Conservation (phyloP, 1,284 basidiomycete species). For the Moesziomyces globuligerus region DNA sequence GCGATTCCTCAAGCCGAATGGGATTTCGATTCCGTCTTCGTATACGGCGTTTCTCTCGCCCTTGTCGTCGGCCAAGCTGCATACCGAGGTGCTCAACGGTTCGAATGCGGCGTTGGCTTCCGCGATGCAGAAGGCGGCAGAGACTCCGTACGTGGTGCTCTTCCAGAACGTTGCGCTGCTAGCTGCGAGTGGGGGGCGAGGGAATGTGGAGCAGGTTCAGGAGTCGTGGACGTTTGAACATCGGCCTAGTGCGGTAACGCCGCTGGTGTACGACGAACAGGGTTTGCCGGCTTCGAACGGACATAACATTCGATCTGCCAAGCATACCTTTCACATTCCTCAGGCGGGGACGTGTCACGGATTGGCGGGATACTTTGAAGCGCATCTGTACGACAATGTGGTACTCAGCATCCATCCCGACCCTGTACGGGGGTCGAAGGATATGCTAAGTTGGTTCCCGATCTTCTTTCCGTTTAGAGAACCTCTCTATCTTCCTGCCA, state of each 20-base stretch:
- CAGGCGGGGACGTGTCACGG: constrained; percentile 95
- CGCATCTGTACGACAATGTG: constrained; percentile 86
- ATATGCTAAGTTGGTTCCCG: constrained; percentile 99
- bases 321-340: constrained; percentile 85
- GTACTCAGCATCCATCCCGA: constrained; percentile 94
- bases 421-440: constrained; percentile 77
- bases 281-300: constrained; percentile 68
- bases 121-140: constrained; percentile 72
- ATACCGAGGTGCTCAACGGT: constrained; percentile 37
- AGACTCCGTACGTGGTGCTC: constrained; percentile 99
- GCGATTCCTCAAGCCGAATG: constrained; percentile 75
- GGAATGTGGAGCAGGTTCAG: constrained; percentile 80
- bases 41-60: constrained; percentile 96
- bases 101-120: constrained; percentile 26
- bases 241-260: constrained; percentile 54
- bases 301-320: constrained; percentile 68
- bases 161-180: constrained; percentile 78
- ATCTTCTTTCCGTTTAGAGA: constrained; percentile 88
- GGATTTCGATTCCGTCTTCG: constrained; percentile 94
- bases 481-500: constrained; percentile 89
- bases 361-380: constrained; percentile 98
- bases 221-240: constrained; percentile 99
- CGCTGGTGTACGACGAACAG: constrained; percentile 42
- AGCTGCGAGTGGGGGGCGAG: constrained; percentile 71
- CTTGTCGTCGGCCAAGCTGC: constrained; percentile 88